Evolutionary conservation across 805 yeast species (phyloP).

Genomic region (Lachancea fermentati): DNA sequence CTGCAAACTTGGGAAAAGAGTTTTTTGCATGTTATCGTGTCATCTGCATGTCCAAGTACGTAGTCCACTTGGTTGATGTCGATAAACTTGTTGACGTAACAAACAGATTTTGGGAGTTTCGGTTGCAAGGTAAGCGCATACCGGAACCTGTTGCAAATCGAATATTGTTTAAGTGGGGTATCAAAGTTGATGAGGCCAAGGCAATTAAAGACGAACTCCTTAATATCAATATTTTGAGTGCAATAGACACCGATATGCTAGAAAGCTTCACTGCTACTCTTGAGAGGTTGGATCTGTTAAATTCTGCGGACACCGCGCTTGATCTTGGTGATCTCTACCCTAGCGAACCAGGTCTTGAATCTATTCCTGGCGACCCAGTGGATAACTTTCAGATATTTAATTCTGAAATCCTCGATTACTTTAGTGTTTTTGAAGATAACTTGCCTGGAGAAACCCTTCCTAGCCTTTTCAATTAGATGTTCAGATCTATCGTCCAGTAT

Average conservation of each 20-base stretch:
- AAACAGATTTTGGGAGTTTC: slow-evolving; percentile 8
- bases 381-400: slow-evolving; percentile 1
- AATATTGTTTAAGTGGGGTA: slow-evolving; percentile 5
- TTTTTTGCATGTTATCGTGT: slow-evolving; percentile 1
- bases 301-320: neutral
- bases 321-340: neutral
- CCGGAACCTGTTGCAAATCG: slow-evolving; percentile 1
- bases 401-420: slow-evolving; percentile 1
- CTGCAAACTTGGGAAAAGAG: neutral
- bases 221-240: slow-evolving; percentile 1
- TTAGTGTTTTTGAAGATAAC: slow-evolving; percentile 2
- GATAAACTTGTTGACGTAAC: slow-evolving; percentile 6
- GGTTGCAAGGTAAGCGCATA: neutral
- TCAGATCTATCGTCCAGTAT: no score
- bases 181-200: slow-evolving; percentile 5
- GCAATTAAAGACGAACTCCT: slow-evolving; percentile 4
- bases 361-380: neutral
- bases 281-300: neutral
- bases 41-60: slow-evolving; percentile 3
- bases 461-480: no score
- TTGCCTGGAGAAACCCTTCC: slow-evolving; percentile 1
- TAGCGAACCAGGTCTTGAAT: neutral
- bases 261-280: neutral
- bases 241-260: slow-evolving; percentile 1
- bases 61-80: slow-evolving; percentile 4